Percentiles rank a stretch among this genome's conserved stretches.
Evolutionary conservation across 1,284 basidiomycete genomes (phyloP).

Genomic region (Lignosus rhinocerotis): DNA sequence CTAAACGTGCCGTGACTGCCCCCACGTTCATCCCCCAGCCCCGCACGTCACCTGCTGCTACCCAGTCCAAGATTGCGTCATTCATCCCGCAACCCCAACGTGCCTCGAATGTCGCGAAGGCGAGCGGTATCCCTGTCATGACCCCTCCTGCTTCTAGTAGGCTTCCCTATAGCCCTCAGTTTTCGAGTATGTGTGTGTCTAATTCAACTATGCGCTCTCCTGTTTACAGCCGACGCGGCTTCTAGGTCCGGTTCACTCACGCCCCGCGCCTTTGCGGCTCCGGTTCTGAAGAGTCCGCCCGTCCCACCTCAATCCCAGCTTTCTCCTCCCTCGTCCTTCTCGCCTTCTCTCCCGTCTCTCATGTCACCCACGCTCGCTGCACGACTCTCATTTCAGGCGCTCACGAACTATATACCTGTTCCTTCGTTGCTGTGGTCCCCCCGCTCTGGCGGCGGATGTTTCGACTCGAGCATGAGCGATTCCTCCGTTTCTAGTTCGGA

Average conservation of each 20-base stretch:
- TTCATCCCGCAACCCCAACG: slow-evolving; percentile 55
- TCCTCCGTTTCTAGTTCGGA: slow-evolving; percentile 25
- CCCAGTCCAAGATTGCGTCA: slow-evolving; percentile 37
- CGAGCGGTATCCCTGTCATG: slow-evolving; percentile 32
- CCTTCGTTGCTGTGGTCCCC: slow-evolving; percentile 50
- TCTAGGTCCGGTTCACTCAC: slow-evolving; percentile 21
- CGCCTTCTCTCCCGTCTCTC: slow-evolving; percentile 37
- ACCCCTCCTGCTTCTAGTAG: slow-evolving; percentile 29
- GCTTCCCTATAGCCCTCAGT: slow-evolving; percentile 27
- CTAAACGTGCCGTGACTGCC: slow-evolving; percentile 45
- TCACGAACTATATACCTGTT: slow-evolving; percentile 60
- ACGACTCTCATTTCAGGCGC: slow-evolving; percentile 44
- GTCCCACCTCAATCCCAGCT: slow-evolving; percentile 4
- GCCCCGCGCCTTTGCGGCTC: slow-evolving; percentile 25
- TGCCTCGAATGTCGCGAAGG: slow-evolving; percentile 17
- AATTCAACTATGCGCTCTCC: slow-evolving; percentile 17
- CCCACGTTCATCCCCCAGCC: slow-evolving; percentile 55
- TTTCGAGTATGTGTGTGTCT: slow-evolving; percentile 33
- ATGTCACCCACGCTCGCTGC: slow-evolving; percentile 53
- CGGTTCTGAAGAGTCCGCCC: slow-evolving; percentile 21
- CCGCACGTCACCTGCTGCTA: slow-evolving; percentile 30
- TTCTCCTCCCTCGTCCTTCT: slow-evolving; percentile 21
- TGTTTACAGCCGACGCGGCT: slow-evolving; percentile 21
- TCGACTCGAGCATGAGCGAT: slow-evolving; percentile 26
- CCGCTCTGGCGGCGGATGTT: slow-evolving; percentile 18